Evolutionary conservation across 2,329 filamentous ascomycete genomes (phyloP), one percentile per base, ranked within the genome.

Genomic region (Venturiaceae sp.): DNA sequence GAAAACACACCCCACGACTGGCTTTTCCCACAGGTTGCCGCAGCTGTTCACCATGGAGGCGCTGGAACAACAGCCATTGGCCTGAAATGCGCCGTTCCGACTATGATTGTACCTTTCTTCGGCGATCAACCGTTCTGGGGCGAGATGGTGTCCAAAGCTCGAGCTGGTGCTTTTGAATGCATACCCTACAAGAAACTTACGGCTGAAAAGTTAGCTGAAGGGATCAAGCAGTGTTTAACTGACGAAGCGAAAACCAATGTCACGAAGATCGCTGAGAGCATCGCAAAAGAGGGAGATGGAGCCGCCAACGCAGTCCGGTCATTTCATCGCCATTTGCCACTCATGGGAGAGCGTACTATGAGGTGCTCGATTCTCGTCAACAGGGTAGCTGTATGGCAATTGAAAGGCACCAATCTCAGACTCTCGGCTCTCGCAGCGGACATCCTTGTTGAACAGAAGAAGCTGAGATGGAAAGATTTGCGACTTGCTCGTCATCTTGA

Each of bases 71-170:
- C 86, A 0, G 87, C 87, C 1, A 87, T 87, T 52, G 86, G 86
- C 1, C 75, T 91, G 33, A 88, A 87, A 67, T 86, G 81, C 62
- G 87, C 80, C 3, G 82, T 81, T 64, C 87, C 87, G 0, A 89
- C 85, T 5, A 86, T 90, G 81, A 81, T 90, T 28, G 84, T 91
- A 1, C 87, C 87, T 0, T 91, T 91, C 71, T 91, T 91, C 63
- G 87, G 87, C 2, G 87, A 91, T 66, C 87, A 91, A 68, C 80
- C 85, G 53, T 91, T 91, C 67, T 91, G 88, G 87, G 87, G 87
- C 2, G 76, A 77, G 19, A 88, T 88, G 82, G 78, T 90, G 1
- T 78, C 77, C 4, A 80, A 77, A 34, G 78, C 83, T 1, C 80
- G 80, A 28, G 86, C 85, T 0, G 87, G 87, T 0, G 84, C 86